Percentiles rank a stretch among this genome's conserved stretches.
These are phyloP conservation scores for Lindgomyces ingoldianus DNA, from an alignment of 495 filamentous ascomycete species.

Conservation along the genomic window DNA sequence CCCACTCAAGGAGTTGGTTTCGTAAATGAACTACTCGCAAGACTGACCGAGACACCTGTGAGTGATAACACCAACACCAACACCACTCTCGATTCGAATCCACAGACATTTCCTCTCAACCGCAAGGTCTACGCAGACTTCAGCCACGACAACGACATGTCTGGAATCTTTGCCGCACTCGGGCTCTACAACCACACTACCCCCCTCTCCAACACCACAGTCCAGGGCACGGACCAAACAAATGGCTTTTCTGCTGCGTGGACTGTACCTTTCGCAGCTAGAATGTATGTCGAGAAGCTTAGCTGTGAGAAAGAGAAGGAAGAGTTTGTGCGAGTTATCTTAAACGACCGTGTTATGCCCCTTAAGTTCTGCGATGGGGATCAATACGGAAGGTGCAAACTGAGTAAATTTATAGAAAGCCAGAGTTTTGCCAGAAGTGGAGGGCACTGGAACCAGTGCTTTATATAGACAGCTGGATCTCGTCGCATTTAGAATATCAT, in stretches of 20 bases:
- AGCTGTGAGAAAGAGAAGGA: slow-evolving; percentile 52
- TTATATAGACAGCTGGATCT: background rate
- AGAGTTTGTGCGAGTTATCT: slow-evolving; percentile 71
- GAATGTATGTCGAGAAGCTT: slow-evolving; percentile 86
- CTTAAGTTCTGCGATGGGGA: slow-evolving; percentile 69
- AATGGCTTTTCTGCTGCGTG: slow-evolving; percentile 67
- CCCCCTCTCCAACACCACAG: slow-evolving; percentile 51
- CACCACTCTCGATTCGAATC: slow-evolving; percentile 63
- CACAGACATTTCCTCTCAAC: slow-evolving; percentile 67
- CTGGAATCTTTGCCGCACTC: slow-evolving; percentile 68
- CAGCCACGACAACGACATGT: slow-evolving; percentile 84
- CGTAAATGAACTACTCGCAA: slow-evolving; percentile 80
- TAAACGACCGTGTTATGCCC: slow-evolving; percentile 79
- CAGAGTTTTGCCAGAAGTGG: slow-evolving; percentile 68
- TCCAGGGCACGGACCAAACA: slow-evolving; percentile 49
- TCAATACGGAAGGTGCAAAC: slow-evolving; percentile 63
- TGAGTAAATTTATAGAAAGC: slow-evolving; percentile 67
- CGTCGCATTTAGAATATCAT: background rate
- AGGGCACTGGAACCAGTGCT: slow-evolving; percentile 70
- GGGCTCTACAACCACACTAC: slow-evolving; percentile 67
- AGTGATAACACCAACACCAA: slow-evolving; percentile 71
- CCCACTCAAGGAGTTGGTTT: slow-evolving; percentile 82
- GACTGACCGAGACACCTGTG: slow-evolving; percentile 68
- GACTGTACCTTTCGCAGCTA: slow-evolving; percentile 76
- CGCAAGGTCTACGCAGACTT: slow-evolving; percentile 76